Evolutionary conservation across 2,329 filamentous ascomycete genomes (phyloP), one percentile per base, ranked within the genome.

Genomic region (Claviceps cyperi): DNA sequence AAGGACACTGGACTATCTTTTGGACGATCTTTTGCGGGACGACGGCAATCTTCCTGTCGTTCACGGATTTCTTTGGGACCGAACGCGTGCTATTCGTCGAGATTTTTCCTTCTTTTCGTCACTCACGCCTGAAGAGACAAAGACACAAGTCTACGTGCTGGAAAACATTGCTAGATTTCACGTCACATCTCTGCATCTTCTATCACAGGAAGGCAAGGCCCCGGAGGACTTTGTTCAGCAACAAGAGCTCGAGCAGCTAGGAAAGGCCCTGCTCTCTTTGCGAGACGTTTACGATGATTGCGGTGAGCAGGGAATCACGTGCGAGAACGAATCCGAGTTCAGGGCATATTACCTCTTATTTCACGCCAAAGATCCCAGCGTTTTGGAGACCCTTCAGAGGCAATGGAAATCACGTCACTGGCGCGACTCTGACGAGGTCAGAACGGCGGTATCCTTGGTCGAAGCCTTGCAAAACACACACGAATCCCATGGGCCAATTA

Each of bases 141-240:
- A 68, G 24, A 71, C 75, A 19, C 73, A 82, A 55, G 71, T 84
- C 9, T 80, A 81, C 58, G 79, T 79, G 38, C 67, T 84, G 21
- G 81, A 85, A 59, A 78, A 75, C 22, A 83, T 84, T 51, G 73
- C 78, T 13, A 74, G 81, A 48, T 84, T 84, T 51, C 81, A 85
- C 60, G 80, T 81, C 40, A 77, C 77, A 5, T 72, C 80, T 5
- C 67, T 84, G 6, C 81, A 85, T 59, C 71, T 82, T 41, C 69
- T 84, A 48, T 80, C 78, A 0, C 70, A 72, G 50, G 69, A 73
- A 17, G 77, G 73, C 9, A 71, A 77, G 45, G 71, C 73, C 1
- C 70, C 75, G 1, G 75, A 80, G 35, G 77, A 78, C 51, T 84
- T 83, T 57, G 78, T 78, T 4, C 77, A 81, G 56, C 79, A 81